Evolutionary conservation across 1,139 yeast genomes (phyloP).

Genomic region (Suhomyces panamericanus): DNA sequence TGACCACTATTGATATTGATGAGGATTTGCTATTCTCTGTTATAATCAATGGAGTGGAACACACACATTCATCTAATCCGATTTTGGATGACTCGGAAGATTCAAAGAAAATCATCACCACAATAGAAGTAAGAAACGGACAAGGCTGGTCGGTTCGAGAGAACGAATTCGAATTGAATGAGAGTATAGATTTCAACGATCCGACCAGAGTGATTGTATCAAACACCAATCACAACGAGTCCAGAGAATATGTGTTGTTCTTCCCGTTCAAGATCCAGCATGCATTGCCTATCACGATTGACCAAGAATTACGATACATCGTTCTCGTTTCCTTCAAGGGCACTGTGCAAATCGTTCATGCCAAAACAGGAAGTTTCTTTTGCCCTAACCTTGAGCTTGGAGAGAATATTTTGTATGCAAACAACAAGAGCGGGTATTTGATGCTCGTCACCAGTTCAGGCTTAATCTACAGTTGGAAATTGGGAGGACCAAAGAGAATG

Average conservation of each 20-base stretch:
- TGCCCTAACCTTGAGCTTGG: conserved; percentile 62
- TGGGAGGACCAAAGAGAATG: conserved; percentile 16
- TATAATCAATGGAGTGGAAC: conserved; percentile 30
- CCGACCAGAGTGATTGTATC: conserved; percentile 45
- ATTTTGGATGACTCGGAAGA: conserved; percentile 10
- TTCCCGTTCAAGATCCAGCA: conserved; percentile 48
- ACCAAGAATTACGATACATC: conserved; percentile 36
- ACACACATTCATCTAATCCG: conserved; percentile 13
- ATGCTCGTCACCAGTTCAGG: conserved; percentile 56
- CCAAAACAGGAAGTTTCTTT: conserved; percentile 54
- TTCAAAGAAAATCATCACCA: conserved; percentile 15
- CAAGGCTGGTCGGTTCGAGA: conserved; percentile 40
- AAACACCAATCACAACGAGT: conserved; percentile 16
- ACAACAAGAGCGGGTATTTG: conserved; percentile 52
- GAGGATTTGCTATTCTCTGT: conserved; percentile 45
- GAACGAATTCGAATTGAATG: conserved; percentile 28
- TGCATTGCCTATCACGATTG: conserved; percentile 34
- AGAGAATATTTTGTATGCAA: conserved; percentile 52
- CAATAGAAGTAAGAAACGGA: conserved; percentile 47
- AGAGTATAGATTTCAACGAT: conserved; percentile 45
- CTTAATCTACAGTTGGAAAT: conserved; percentile 50
- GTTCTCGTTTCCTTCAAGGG: conserved; percentile 75
- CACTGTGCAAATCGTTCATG: conserved; percentile 65
- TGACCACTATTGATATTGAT: conserved; percentile 35
- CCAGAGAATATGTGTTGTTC: conserved; percentile 31